Evolutionary conservation across 208 protist genomes (phyloP), one percentile per base, ranked within the genome.

Genomic region (Acanthamoeba divionensis): DNA sequence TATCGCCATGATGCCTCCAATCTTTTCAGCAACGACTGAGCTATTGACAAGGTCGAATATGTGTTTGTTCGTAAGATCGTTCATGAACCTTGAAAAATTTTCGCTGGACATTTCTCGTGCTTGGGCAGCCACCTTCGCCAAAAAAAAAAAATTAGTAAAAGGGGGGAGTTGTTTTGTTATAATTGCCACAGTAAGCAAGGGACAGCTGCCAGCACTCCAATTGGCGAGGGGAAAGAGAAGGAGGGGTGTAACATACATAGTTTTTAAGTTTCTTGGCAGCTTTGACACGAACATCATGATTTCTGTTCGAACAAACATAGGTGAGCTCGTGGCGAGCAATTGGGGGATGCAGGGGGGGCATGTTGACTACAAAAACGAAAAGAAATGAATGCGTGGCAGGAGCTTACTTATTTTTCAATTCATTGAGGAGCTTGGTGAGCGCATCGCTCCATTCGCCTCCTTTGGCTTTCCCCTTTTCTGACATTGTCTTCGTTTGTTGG

Each of bases 1-100:
- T 6, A 96, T 96, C 38, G 92, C 90, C 48, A 94, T 67, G 63
- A 97, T 96, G 89, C 94, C 95, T 48, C 93, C 94, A 55, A 96
- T 83, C 66, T 96, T 95, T n/a, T 97, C 95, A 38, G 65, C 29
- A 7, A 50, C 41, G 29, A 93, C 86, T 18, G 57, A 45, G n/a
- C 86, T 91, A 24, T 95, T 91, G 4, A 96, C 93, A 8, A 96
- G 87, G 29, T 95, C 92, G 57, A 91, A 94, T 41, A 95, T 95
- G 67, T 90, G 83, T n/a, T 89, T 89, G 79, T 95, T 93, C 52
- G 71, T 89, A n/a, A 93, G 87, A 15, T 93, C 86, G 38, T 94
- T 91, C 33, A 96, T 91, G 65, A 92, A 93, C 50, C 79, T 38
- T 26, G 89, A 94, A 50, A 96, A 91, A 21, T 79, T 36, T 24